These are phyloP conservation scores for Septoria linicola DNA, from an alignment of 2,329 filamentous ascomycete genomes.

Conservation along the genomic window DNA sequence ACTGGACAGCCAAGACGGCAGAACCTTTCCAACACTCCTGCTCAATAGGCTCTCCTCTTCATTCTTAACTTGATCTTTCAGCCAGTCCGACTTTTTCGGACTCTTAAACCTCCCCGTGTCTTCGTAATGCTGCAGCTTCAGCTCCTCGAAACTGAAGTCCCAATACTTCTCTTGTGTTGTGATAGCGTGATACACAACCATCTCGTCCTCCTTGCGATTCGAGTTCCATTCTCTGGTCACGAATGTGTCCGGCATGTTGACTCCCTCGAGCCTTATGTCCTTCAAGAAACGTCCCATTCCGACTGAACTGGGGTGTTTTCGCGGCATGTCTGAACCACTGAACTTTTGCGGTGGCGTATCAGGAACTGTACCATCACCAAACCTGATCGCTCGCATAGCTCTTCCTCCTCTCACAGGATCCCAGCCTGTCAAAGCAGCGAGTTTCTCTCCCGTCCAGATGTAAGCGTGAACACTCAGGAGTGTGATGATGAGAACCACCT, in stretches of 20 bases:
- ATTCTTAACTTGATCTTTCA: no score
- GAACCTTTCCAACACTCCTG: neutral
- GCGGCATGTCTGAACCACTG: neutral
- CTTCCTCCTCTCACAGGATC: neutral
- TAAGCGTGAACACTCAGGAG: neutral
- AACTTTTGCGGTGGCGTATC: neutral
- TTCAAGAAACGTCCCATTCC: constrained; percentile 4
- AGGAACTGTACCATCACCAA: neutral
- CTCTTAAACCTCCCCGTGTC: neutral
- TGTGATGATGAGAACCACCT: neutral
- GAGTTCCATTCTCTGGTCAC: neutral
- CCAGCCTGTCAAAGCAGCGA: neutral
- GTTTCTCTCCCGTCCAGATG: neutral
- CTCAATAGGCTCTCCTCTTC: neutral
- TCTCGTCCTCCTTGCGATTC: neutral
- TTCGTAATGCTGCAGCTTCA: constrained; percentile 2
- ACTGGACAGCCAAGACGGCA: constrained; percentile 6
- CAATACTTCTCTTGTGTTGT: neutral
- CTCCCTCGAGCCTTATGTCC: neutral
- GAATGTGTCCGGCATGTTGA: neutral
- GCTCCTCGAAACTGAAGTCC: constrained; percentile 4
- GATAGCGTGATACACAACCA: constrained; percentile 2
- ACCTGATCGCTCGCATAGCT: neutral
- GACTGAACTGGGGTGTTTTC: constrained; percentile 8
- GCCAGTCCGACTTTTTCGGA: no score